These are phyloP conservation scores for Tylopilus balloui DNA, from an alignment of 768 basidiomycete genomes.

Conservation along the genomic window DNA sequence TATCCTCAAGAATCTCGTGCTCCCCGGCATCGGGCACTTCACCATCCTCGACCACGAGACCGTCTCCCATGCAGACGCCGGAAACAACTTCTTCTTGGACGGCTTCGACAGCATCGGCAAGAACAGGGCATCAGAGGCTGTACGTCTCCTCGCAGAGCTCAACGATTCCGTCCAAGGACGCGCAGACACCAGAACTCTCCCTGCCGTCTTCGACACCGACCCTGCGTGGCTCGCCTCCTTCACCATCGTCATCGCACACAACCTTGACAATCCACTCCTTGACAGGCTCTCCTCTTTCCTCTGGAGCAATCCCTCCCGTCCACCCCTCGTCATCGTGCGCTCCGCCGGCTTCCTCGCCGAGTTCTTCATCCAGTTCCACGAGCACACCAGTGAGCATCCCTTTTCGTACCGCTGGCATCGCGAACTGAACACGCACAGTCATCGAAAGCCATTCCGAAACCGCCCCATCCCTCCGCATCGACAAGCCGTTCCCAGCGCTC, in stretches of 20 bases:
- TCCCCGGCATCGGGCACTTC: constrained; percentile 95
- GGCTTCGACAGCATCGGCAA: constrained; percentile 73
- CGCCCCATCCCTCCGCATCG: constrained; percentile 73
- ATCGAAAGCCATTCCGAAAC: constrained; percentile 85
- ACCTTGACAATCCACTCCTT: constrained; percentile 56
- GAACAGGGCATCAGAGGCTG: constrained; percentile 74
- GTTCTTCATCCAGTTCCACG: constrained; percentile 84
- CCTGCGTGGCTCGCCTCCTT: constrained; percentile 57
- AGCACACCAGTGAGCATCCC: constrained; percentile 66
- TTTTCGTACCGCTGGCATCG: neutral
- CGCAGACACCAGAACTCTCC: constrained; percentile 53
- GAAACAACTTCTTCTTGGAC: constrained; percentile 95
- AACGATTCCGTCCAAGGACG: constrained; percentile 80
- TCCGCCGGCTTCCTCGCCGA: constrained; percentile 89
- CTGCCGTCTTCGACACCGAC: constrained; percentile 52
- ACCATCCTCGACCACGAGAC: constrained; percentile 72
- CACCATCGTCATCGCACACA: constrained; percentile 82
- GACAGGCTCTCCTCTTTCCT: constrained; percentile 58
- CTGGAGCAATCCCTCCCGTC: constrained; percentile 57
- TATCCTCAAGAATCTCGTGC: constrained; percentile 92
- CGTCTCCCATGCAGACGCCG: constrained; percentile 73
- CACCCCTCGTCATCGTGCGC: constrained; percentile 73
- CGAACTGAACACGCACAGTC: constrained; percentile 42
- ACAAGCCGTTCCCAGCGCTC: constrained; percentile 82
- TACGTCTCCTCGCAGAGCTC: constrained; percentile 72